Base-by-base conservation (phyloP, 2,329 filamentous ascomycete genomes). In the Thelonectria discophora region DNA sequence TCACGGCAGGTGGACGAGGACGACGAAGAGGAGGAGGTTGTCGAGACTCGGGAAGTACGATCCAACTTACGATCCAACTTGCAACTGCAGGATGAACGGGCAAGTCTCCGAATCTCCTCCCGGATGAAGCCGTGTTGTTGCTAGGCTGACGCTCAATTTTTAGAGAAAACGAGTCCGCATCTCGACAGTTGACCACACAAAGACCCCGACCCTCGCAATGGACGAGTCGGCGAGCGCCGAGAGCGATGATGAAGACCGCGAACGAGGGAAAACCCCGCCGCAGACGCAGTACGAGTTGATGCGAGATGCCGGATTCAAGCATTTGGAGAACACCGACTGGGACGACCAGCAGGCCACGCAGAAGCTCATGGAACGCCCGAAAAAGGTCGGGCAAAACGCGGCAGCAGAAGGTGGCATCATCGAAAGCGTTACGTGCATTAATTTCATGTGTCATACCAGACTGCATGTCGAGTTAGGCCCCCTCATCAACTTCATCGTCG, bases 401-500 rank as follows among this genome's bases (percentile, higher is more conserved):
- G 86, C 90, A 1, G 90, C 92, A 0, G 90, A 96, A 40, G 90
- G 91, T 69, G 94, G 93, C 1, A 94, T 98, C 56, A 90, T 98
- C 48, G 90, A 97, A 75, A 89, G 89, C 65, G 90, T 98, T 57
- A 90, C 88, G 39, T 96, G 93, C 75, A 86, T 88, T 69, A 97
- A 97, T 75, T 98, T 98, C 78, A 98, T 98, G 95, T 98, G 94
- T 72, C 95, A 99, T 75, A 83, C 88, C 46, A 88, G 90, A 57
- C 84, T 98, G 17, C 87, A 90, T 45, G 91, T 97, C 62, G 86
- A 90, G 58, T 83, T 99, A n/a, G 95, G 95, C 0, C 95, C 95
- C 0, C 81, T 97, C 39, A 96, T 99, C 76, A 99, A 99, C 77
- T 99, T 99, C 78, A 94, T 99, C 64, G 94, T 97, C 57, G 95